phyloP scores from a whole-genome alignment of 2,329 filamentous ascomycete species.

The Neonectria neomacrospora region DNA sequence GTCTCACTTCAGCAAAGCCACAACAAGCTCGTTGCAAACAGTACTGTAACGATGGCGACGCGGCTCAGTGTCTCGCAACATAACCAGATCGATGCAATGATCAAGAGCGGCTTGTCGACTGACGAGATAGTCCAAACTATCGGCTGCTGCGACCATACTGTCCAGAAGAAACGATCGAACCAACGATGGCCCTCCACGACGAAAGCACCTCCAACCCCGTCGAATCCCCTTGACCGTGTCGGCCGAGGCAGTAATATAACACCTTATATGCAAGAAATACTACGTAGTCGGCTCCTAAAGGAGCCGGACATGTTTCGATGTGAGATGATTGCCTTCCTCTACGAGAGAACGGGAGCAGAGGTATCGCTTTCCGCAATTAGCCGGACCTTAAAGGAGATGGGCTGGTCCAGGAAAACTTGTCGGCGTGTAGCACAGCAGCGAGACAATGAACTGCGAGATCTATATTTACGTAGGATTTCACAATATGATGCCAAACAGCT shows the following conservation, averaged over 20 bases:
- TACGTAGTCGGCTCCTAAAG: constrained; percentile 4
- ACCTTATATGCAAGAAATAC: constrained; percentile 8
- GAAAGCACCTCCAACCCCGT: too few relatives aligned
- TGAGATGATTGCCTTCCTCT: constrained; percentile 3
- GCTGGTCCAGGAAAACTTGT: background rate
- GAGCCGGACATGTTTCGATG: constrained; percentile 8
- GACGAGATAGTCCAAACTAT: constrained; percentile 7
- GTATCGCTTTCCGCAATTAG: constrained; percentile 1
- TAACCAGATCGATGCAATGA: constrained; percentile 11
- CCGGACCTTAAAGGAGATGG: background rate
- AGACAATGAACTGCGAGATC: too few relatives aligned
- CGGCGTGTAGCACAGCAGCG: background rate
- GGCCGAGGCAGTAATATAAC: background rate
- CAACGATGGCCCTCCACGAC: too few relatives aligned
- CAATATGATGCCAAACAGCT: too few relatives aligned
- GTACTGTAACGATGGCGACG: background rate
- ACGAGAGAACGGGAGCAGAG: constrained; percentile 1
- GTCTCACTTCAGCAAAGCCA: too few relatives aligned
- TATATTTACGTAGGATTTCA: too few relatives aligned
- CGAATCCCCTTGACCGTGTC: too few relatives aligned
- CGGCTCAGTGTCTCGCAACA: constrained; percentile 8
- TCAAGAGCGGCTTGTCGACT: constrained; percentile 6
- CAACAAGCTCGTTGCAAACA: background rate
- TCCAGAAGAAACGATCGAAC: too few relatives aligned
- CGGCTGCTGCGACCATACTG: background rate